phyloP scores from a whole-genome alignment of 169 alveolate species.

The Perkinsus chesapeaki region DNA sequence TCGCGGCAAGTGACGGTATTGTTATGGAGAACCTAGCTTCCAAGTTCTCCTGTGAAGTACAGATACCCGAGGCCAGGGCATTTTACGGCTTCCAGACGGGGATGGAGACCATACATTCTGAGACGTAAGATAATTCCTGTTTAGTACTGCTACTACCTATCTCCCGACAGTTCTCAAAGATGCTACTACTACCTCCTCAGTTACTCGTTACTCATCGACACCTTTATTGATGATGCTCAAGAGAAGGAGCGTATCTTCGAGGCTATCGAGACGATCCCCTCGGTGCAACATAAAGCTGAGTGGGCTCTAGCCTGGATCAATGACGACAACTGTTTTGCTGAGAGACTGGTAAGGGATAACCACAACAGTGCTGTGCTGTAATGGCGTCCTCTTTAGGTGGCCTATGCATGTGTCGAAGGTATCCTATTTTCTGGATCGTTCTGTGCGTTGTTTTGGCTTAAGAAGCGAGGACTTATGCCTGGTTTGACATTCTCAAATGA shows the following conservation, averaged over 20 bases:
- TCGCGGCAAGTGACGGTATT: constrained; percentile 85
- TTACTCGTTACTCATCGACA: not conserved
- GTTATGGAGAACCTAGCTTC: constrained; percentile 94
- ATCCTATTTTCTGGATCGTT: constrained; percentile 90
- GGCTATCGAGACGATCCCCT: constrained; percentile 88
- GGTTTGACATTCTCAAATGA: constrained; percentile 93
- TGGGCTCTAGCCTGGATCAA: constrained; percentile 98
- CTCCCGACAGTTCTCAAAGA: no score
- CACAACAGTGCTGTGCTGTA: not conserved
- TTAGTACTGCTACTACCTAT: no score
- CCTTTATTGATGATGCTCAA: constrained; percentile 52
- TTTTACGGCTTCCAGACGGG: constrained; percentile 96
- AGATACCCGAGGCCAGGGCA: constrained; percentile 92
- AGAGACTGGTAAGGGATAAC: constrained; percentile 69
- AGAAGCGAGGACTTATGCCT: constrained; percentile 93
- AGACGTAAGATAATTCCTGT: constrained; percentile 65
- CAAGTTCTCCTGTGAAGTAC: constrained; percentile 85
- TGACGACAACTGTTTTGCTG: constrained; percentile 83
- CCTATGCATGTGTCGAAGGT: constrained; percentile 94
- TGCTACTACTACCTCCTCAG: no score
- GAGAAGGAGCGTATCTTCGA: constrained; percentile 86
- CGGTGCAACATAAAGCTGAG: constrained; percentile 84
- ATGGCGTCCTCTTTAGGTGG: constrained; percentile 15
- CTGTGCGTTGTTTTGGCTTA: constrained; percentile 98
- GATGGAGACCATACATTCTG: constrained; percentile 97